Conservation (phyloP, 805 yeast genomes). For the Candida pseudoglaebosa region DNA sequence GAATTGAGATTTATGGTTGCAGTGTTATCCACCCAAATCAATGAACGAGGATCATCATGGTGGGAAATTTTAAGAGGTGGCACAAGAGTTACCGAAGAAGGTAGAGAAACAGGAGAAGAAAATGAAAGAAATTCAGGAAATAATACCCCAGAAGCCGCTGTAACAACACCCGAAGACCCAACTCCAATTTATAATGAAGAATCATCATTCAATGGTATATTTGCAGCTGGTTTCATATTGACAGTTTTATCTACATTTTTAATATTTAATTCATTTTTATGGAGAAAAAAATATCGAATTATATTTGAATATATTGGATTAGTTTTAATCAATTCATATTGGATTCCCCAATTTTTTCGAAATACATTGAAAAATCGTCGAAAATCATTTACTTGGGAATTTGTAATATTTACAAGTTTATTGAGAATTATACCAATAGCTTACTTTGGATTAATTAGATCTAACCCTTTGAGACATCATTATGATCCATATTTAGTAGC, state of each 20-base stretch:
- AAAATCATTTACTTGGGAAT: conserved; percentile 65
- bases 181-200: conserved; percentile 16
- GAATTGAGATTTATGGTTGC: conserved; percentile 70
- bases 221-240: conserved; percentile 23
- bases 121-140: conserved; percentile 8
- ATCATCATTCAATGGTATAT: conserved; percentile 19
- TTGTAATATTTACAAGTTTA: conserved; percentile 63
- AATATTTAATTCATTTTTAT: conserved; percentile 51
- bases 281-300: conserved; percentile 58
- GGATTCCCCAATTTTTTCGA: conserved; percentile 87
- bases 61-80: conserved; percentile 65
- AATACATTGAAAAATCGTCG: conserved; percentile 68
- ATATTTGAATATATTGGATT: conserved; percentile 55
- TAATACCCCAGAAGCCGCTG: conserved; percentile 3
- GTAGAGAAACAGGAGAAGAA: conserved; percentile 3
- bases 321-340: conserved; percentile 59
- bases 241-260: conserved; percentile 44
- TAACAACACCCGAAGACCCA: conserved; percentile 7
- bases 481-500: conserved; percentile 49
- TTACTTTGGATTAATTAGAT: conserved; percentile 51
- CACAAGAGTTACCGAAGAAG: conserved; percentile 33
- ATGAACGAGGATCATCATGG: conserved; percentile 64
- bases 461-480: conserved; percentile 71
- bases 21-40: conserved; percentile 65
- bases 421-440: conserved; percentile 61